These are phyloP conservation scores for Xylariales sp. DNA, from an alignment of 2,329 filamentous ascomycete species.

Conservation along the genomic window DNA sequence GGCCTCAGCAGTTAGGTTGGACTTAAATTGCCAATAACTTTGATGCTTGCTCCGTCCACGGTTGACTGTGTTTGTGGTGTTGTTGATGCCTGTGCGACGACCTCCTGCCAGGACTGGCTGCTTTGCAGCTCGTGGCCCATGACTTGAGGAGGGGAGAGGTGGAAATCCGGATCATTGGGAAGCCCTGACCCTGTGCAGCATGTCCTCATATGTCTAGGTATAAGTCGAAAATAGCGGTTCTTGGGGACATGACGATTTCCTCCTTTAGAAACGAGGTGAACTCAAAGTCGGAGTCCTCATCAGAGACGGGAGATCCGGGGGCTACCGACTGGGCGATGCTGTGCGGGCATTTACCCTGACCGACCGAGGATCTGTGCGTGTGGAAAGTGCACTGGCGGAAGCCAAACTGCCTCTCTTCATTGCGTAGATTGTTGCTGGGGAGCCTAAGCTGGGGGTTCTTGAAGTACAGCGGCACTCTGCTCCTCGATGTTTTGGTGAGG, in stretches of 20 bases:
- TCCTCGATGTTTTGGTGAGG: slow-evolving; percentile 45
- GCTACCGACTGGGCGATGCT: slow-evolving; percentile 3
- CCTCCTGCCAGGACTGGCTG: too few species aligned
- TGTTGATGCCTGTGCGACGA: too few species aligned
- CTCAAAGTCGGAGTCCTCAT: slow-evolving; percentile 3
- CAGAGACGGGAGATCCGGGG: neutral
- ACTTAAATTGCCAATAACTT: too few species aligned
- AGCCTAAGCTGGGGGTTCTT: slow-evolving; percentile 60
- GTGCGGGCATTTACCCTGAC: slow-evolving; percentile 51
- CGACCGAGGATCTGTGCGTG: slow-evolving; percentile 50
- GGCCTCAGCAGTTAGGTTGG: too few species aligned
- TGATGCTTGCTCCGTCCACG: too few species aligned
- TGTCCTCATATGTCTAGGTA: too few species aligned
- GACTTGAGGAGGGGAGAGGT: too few species aligned
- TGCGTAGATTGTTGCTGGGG: slow-evolving; percentile 49
- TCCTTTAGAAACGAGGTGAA: neutral
- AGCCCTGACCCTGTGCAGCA: too few species aligned
- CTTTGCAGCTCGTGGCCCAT: too few species aligned
- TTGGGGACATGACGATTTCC: slow-evolving; percentile 4
- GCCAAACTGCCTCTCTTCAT: slow-evolving; percentile 55
- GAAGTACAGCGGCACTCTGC: slow-evolving; percentile 46
- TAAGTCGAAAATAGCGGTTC: slow-evolving; percentile 9
- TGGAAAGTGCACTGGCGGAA: slow-evolving; percentile 59
- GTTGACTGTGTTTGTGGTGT: too few species aligned
- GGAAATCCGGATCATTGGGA: too few species aligned